Evolutionary conservation across 2,329 filamentous ascomycete genomes (phyloP), one percentile per base, ranked within the genome.

Genomic region (Xylariaceae sp.): DNA sequence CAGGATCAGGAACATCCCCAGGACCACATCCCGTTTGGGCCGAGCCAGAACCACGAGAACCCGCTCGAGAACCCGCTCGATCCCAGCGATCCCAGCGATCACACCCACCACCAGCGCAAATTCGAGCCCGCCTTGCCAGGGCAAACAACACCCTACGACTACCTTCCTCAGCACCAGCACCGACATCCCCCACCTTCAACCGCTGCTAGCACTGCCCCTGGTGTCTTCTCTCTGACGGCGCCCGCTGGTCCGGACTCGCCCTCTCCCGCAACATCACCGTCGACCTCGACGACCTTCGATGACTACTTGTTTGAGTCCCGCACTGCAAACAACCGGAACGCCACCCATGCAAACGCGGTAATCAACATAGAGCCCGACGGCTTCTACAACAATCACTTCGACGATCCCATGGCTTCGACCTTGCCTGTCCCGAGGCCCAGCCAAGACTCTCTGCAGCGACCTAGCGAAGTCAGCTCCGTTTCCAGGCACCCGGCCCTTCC

Each of bases 381-480:
- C 66, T 83, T 82, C 72, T 83, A 83, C 73, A 78, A 77, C 66
- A 77, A 74, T 70, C 80, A 80, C 68, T 74, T 74, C 66, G 72
- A 71, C 67, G 68, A 72, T 66, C 69, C 71, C 67, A 77, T 77
- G 76, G 74, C 76, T 64, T 72, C 75, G 45, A 67, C 72, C 35
- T 67, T 73, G 62, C 67, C 72, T 48, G 74, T 75, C 58, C 71
- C 77, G 51, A 74, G 76, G 71, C 73, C 75, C 62, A 75, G 74
- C 60, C 75, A 76, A 59, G 72, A 75, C 62, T 69, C 75, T 55
- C 72, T 75, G 30, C 61, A 78, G 66, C 77, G 78, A 68, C 78
- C 80, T 56, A 82, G 80, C 71, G 76, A 78, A 66, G 80, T 79
- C 72, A 78, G 76, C 65, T 73, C 77, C 48, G 76, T 77, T 52